Base-by-base conservation (phyloP, 2,329 filamentous ascomycete genomes). In the Fusarium brachygibbosum region DNA sequence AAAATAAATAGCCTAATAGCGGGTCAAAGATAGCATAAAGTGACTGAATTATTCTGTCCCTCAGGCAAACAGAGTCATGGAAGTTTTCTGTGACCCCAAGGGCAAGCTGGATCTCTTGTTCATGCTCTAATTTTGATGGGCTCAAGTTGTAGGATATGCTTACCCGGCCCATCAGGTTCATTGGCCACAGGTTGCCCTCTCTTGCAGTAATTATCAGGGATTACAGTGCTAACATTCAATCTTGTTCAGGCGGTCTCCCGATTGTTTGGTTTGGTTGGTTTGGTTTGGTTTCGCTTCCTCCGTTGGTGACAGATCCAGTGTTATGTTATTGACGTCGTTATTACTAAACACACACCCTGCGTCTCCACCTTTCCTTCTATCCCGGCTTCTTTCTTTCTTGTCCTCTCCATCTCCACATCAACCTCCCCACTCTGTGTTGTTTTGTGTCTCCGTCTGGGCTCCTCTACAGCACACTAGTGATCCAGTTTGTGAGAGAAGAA, bases 361-460 rank as follows among this genome's bases (percentile, higher is more conserved):
- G 12, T 45, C 37, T 49, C 48, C 23, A 41, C 41, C 40, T 25
- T 69, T 65, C 34, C 54, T 54, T 61, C 49, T 34, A 66, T 66
- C 62, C 61, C 37, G 32, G 59, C 42, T 55, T 48, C 45, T 62
- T 60, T 59, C 42, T 63, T 64, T 64, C 60, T 50, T 42, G 55
- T 66, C 52, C 51, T 59, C 58, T 55, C 41, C 56, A 67, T 69
- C 66, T 69, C 66, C 66, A 69, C 66, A 69, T 66, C 57, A 48
- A 66, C 63, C 48, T 62, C 63, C 61, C 66, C 66, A 70, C 66
- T 55, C 66, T 58, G 57, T 46, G 46, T 41, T 51, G 41, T 58
- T 55, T 40, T 63, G 42, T 68, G 66, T 69, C 55, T 38, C 55
- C 51, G 44, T 55, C 66, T 65, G 19, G 61, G 46, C 66, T 63